Base-by-base conservation (phyloP, 1,284 basidiomycete species). In the Stygiomarasmius scandens region DNA sequence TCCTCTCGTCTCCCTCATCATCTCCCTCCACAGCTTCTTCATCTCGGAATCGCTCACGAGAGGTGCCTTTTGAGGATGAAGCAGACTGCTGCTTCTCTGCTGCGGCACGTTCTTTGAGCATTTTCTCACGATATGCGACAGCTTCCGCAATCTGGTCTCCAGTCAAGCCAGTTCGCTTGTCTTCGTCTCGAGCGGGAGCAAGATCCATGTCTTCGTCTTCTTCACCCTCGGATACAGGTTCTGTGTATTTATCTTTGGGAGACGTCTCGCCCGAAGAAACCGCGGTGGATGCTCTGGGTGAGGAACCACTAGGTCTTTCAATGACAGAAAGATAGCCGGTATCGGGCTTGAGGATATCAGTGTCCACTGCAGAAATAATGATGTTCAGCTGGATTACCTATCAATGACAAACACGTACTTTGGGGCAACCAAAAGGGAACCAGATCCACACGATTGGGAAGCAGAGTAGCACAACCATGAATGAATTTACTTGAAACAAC, bases 401-500 rank as follows among this genome's bases (percentile, higher is more conserved):
- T 49, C 29, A n/a, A 55, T 19, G 62, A 67, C 9, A n/a, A 32
- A 32, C 23, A 74, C 86, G 55, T 70, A 94, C 90, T 96, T 71
- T 96, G 95, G 4, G 95, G 95, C 3, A 98, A 85, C 96, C 96
- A 99, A 82, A 98, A 99, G 3, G 96, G 96, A 16, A 99, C 92
- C n/a, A 99, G 84, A 69, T 98, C 93, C 55, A 98, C 96, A 45
- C 96, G 91, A 71, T 95, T 88, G 34, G 96, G 93, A 8, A 99
- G 76, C 0, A 98, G 80, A 0, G 95, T 96, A 1, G 96, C 91
- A 69, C 96, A 99, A 24, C 96, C 96, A 70, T 98, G 96, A 63
- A 98, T 97, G 71, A 98, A 98, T 85, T 96, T 96, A 74, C 93
- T 92, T 55, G 72, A 66, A 34, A 41, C 58, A 22, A 19, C 27